Evolutionary conservation across 1,284 basidiomycete species (phyloP), one percentile per base, ranked within the genome.

Genomic region (Earliella scabrosa): DNA sequence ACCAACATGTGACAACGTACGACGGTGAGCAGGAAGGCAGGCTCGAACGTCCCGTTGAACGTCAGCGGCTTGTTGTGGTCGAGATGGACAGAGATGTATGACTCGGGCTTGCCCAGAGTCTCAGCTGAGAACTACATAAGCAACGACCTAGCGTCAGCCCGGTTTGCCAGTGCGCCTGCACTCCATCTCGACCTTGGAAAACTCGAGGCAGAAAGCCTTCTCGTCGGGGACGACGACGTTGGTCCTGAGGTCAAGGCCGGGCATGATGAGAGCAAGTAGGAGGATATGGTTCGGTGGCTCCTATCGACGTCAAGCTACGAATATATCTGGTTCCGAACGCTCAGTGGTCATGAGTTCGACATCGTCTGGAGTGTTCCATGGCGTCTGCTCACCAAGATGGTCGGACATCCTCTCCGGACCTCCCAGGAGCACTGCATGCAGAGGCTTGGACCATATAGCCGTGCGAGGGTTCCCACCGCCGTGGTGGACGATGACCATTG

Each of bases 41-140:
- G 87, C 16, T 87, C 86, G 47, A 86, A 81, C 9, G 79, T 80
- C 6, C 86, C 86, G 16, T 65, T 73, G 66, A 85, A 88, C 6
- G 82, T 77, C 59, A 87, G 75, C 32, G 73, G 76, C 49, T 87
- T 82, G 54, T 84, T 82, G 70, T 86, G 78, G 16, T 68, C 76
- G 63, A 83, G 79, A 54, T 76, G 75, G 56, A 83, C 72, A 10
- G 75, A 76, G 58, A 89, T 82, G 59, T 78, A 77, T 7, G 58
- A 40, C 63, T 85, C 80, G 0, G 84, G 84, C 66, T 87, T 88
- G 2, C 69, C 69, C 45, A 88, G 68, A 4, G 76, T 73, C 51
- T 78, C 68, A 0, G 83, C 82, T 11, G 76, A 69, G 52, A 82
- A 64, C 84, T 86, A 47, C 21, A 49, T 8, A 21, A 18, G n/a